Evolutionary conservation across 2,329 filamentous ascomycete genomes (phyloP).

Genomic region (Thermoascus crustaceus): DNA sequence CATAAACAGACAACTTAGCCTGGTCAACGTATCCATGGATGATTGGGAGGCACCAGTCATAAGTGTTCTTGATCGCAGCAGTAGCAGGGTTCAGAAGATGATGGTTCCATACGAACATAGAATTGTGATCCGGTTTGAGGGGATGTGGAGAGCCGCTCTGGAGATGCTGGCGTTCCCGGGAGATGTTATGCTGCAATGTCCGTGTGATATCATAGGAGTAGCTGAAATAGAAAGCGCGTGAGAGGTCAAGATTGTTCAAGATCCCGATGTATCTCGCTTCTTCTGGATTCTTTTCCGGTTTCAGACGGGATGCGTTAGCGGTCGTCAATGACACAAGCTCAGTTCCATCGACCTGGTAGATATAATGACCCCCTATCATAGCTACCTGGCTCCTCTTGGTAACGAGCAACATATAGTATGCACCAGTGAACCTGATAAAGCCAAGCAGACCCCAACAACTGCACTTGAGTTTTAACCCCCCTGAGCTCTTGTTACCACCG

Average conservation of each 20-base stretch:
- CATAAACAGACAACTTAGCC: slow-evolving; percentile 75
- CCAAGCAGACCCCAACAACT: slow-evolving; percentile 90
- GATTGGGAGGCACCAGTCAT: slow-evolving; percentile 92
- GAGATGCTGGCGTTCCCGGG: slow-evolving; percentile 64
- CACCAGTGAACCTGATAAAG: slow-evolving; percentile 91
- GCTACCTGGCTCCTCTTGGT: slow-evolving; percentile 94
- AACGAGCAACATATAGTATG: slow-evolving; percentile 94
- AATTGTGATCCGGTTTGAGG: slow-evolving; percentile 72
- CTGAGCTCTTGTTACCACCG: slow-evolving; percentile 84
- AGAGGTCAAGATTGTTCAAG: slow-evolving; percentile 82
- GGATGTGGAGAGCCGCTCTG: slow-evolving; percentile 54
- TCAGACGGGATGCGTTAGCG: slow-evolving; percentile 56
- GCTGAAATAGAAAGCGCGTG: slow-evolving; percentile 92
- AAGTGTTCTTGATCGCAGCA: slow-evolving; percentile 64
- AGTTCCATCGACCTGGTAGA: slow-evolving; percentile 91
- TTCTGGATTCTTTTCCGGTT: slow-evolving; percentile 76
- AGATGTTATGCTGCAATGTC: slow-evolving; percentile 87
- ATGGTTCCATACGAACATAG: slow-evolving; percentile 98
- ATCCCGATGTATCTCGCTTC: slow-evolving; percentile 85
- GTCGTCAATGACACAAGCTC: slow-evolving; percentile 83
- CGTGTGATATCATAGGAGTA: slow-evolving; percentile 95
- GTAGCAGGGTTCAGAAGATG: slow-evolving; percentile 73
- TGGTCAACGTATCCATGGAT: slow-evolving; percentile 97
- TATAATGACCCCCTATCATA: slow-evolving; percentile 90
- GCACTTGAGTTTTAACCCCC: slow-evolving; percentile 81